These are phyloP conservation scores for Russula compacta DNA, from an alignment of 768 basidiomycete genomes.

Conservation along the genomic window DNA sequence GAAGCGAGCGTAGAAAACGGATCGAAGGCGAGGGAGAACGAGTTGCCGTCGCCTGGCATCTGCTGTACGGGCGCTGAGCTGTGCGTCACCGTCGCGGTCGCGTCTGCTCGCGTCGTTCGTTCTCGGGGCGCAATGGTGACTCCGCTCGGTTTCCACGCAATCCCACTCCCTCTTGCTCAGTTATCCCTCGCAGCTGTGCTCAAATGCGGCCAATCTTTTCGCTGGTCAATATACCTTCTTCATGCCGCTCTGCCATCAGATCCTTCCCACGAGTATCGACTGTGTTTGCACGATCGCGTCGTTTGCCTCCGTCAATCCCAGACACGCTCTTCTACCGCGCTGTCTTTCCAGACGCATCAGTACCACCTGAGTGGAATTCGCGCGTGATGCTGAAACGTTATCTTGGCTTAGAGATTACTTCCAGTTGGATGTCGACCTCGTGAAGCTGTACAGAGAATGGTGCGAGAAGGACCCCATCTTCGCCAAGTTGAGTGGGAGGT, in stretches of 20 bases:
- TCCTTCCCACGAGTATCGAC: slow-evolving; percentile 56
- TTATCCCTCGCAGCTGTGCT: slow-evolving; percentile 71
- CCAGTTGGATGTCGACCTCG: slow-evolving; percentile 70
- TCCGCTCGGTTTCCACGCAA: slow-evolving; percentile 42
- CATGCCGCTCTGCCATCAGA: slow-evolving; percentile 14
- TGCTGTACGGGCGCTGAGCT: no score
- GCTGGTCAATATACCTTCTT: slow-evolving; percentile 57
- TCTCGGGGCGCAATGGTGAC: not conserved
- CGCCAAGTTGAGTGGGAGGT: slow-evolving; percentile 47
- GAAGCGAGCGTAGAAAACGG: slow-evolving; percentile 92
- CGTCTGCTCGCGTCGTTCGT: not conserved
- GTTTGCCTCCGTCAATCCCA: slow-evolving; percentile 70
- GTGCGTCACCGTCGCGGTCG: not conserved
- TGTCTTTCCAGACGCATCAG: slow-evolving; percentile 43
- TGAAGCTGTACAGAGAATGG: slow-evolving; percentile 70
- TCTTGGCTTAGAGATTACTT: slow-evolving; percentile 82
- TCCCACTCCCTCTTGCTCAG: slow-evolving; percentile 57
- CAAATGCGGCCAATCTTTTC: slow-evolving; percentile 79
- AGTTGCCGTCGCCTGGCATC: slow-evolving; percentile 46
- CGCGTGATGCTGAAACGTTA: slow-evolving; percentile 55
- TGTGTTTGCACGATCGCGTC: slow-evolving; percentile 75
- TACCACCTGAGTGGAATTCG: slow-evolving; percentile 29
- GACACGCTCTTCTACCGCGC: slow-evolving; percentile 64
- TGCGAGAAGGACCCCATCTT: slow-evolving; percentile 66
- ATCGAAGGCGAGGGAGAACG: slow-evolving; percentile 70